Base-by-base conservation (phyloP, 164 flowering plant species). In the Vitis labrusca region DNA sequence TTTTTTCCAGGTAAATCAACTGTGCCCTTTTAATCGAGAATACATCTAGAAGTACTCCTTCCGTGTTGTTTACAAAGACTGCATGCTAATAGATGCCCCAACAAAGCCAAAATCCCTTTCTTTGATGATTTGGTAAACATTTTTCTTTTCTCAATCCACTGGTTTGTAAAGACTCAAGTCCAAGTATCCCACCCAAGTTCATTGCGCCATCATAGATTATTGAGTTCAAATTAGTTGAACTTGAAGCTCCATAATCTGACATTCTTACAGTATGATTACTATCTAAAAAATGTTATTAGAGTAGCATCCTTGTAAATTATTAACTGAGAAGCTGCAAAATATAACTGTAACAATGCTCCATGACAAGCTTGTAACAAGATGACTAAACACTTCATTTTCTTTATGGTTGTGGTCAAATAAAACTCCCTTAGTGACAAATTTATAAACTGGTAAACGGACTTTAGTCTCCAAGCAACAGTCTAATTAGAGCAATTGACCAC, bases 391-490 rank as follows among this genome's bases (percentile, higher is more conserved):
- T 23, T 23, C 27, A 23, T 23, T 2, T 15, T 61, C 66, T n/a
- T 79, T 70, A 54, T 79, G 85, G 32, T 84, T 55, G 55, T 81
- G 84, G 3, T 81, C 59, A 10, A 63, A 69, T 3, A 86, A 79
- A n/a, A 83, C 77, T 2, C 87, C 84, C 65, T 85, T 86, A 16
- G 61, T 50, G 44, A 86, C 70, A 68, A 71, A 83, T 58, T 86
- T 88, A 16, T 82, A 83, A 17, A 85, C 88, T 27, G 85, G 66
- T 50, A 80, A 52, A 0, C 84, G 85, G 2, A 83, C 84, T 71
- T 76, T 78, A 9, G 83, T 78, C 74, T 83, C 89, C 16, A 82
- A 71, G 37, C 86, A 82, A 44, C 84, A 81, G 2, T 86, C 85
- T 27, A 84, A 17, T 17, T 17, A 32, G 10, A 84, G 77, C 55